These are phyloP conservation scores for Tetradesmus lagerheimii DNA, from an alignment of 139 green algal genomes.

Conservation along the genomic window DNA sequence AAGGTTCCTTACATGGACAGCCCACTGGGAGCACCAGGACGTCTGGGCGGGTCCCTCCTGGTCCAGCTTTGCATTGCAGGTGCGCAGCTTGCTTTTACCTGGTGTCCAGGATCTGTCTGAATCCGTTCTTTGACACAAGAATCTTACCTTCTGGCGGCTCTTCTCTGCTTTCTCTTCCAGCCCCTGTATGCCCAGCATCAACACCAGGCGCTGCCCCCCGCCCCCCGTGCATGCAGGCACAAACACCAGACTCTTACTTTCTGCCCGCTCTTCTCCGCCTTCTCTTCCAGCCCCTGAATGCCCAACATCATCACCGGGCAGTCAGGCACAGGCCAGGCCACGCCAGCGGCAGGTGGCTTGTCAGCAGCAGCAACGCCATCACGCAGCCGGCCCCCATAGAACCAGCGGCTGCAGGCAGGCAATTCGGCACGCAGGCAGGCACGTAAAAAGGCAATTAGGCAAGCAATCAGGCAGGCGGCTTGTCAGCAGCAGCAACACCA, in stretches of 20 bases:
- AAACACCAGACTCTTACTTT: not conserved
- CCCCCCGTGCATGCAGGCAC: no score
- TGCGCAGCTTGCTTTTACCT: no score
- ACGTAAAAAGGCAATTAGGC: not conserved
- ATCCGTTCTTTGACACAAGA: no score
- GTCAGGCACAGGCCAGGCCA: slow-evolving; percentile 59
- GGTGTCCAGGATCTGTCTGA: no score
- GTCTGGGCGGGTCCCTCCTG: no score
- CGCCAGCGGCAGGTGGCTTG: slow-evolving; percentile 55
- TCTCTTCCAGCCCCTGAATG: slow-evolving; percentile 51
- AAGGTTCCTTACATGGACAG: no score
- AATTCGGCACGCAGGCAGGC: not conserved
- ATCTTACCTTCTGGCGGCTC: slow-evolving; percentile 3
- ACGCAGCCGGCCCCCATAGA: slow-evolving; percentile 66
- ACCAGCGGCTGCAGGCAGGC: slow-evolving; percentile 49
- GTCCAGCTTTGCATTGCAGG: no score
- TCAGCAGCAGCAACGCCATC: slow-evolving; percentile 65
- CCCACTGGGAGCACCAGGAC: no score
- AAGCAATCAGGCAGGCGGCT: not conserved
- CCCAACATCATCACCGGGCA: slow-evolving; percentile 66
- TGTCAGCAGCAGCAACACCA: slow-evolving; percentile 14
- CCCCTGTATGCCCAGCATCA: slow-evolving; percentile 59
- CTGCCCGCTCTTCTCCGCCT: slow-evolving; percentile 39
- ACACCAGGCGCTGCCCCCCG: no score
- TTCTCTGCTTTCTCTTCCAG: slow-evolving; percentile 53